Evolutionary conservation across 2,329 filamentous ascomycete genomes (phyloP).

Genomic region (Cadophora sp.): DNA sequence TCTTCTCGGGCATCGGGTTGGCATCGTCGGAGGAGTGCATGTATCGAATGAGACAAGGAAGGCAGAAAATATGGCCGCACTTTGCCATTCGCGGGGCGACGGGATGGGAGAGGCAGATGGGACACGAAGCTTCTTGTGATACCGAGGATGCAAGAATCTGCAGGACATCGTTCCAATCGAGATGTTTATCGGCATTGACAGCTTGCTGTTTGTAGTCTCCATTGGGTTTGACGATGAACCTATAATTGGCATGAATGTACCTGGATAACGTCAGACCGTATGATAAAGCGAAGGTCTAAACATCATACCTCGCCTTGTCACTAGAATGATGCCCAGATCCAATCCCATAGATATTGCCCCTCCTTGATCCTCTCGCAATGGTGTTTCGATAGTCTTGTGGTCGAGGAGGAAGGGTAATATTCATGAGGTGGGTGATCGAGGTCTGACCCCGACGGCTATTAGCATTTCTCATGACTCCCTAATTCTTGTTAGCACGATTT

Average conservation of each 20-base stretch:
- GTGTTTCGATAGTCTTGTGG: slow-evolving; percentile 63
- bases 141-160: slow-evolving; percentile 91
- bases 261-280: slow-evolving; percentile 49
- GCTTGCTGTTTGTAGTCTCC: slow-evolving; percentile 82
- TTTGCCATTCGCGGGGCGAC: slow-evolving; percentile 96
- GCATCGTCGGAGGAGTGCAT: slow-evolving; percentile 86
- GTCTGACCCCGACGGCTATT: slow-evolving; percentile 87
- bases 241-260: slow-evolving; percentile 95
- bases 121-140: slow-evolving; percentile 88
- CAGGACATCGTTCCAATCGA: slow-evolving; percentile 90
- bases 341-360: slow-evolving; percentile 81
- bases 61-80: slow-evolving; percentile 96
- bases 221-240: slow-evolving; percentile 89
- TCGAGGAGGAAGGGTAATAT: slow-evolving; percentile 82
- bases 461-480: slow-evolving; percentile 62
- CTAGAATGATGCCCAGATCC: slow-evolving; percentile 89
- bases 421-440: slow-evolving; percentile 95
- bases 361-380: slow-evolving; percentile 56
- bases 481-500: slow-evolving; percentile 24
- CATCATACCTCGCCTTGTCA: slow-evolving; percentile 82
- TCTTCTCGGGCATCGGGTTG: slow-evolving; percentile 67
- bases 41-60: slow-evolving; percentile 91
- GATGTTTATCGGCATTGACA: slow-evolving; percentile 82
- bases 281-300: too few species aligned
- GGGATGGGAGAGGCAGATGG: slow-evolving; percentile 92